phyloP scores from a whole-genome alignment of 345 rosid species.

The Populus euphratica region DNA sequence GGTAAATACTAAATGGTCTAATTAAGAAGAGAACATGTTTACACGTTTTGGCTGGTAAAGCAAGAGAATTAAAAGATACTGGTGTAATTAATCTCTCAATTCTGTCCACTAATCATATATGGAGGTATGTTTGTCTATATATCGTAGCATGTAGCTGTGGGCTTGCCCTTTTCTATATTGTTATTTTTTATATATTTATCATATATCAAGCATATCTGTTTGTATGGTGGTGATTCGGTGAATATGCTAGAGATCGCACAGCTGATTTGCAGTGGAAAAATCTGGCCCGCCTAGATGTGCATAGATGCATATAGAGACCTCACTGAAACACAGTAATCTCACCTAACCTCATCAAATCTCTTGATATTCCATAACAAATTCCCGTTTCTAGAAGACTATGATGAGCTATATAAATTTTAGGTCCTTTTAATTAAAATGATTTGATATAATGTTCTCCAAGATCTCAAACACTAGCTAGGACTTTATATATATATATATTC shows the following conservation, averaged over 20 bases:
- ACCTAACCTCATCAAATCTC: constrained; percentile 17
- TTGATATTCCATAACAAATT: constrained; percentile 1
- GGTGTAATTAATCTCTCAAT: too few species aligned
- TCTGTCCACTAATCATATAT: too few species aligned
- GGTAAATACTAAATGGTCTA: too few species aligned
- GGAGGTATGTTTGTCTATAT: too few species aligned
- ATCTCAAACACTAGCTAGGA: too few species aligned
- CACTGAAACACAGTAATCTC: background rate
- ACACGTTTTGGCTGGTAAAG: too few species aligned
- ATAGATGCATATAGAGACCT: background rate
- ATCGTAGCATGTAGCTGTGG: too few species aligned
- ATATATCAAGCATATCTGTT: background rate
- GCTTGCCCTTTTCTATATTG: background rate
- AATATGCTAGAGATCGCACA: background rate
- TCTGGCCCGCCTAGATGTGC: background rate
- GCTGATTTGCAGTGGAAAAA: background rate
- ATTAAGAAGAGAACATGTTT: too few species aligned
- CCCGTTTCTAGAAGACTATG: constrained; percentile 13
- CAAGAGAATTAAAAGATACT: too few species aligned
- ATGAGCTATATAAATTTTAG: background rate
- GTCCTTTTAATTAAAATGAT: background rate
- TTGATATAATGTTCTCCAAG: background rate
- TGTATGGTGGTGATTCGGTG: background rate
- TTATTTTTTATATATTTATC: too few species aligned
- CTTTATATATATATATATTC: too few species aligned